Percentiles rank a stretch among this genome's conserved stretches.
These are phyloP conservation scores for Globisporangium mamillatum DNA, from an alignment of 352 stramenopile genomes.

Conservation along the genomic window DNA sequence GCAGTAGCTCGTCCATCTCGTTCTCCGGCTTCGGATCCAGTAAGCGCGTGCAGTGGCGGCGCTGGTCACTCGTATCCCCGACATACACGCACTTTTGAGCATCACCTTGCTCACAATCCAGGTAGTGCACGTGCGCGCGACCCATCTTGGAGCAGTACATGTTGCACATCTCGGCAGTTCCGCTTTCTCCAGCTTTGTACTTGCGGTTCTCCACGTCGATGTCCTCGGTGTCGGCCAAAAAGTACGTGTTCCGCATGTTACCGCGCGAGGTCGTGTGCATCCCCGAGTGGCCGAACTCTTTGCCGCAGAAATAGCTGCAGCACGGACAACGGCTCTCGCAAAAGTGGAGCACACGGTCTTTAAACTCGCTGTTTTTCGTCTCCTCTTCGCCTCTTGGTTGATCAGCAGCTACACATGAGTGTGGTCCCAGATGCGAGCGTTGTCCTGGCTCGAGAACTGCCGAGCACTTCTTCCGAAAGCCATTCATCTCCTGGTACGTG, in stretches of 20 bases:
- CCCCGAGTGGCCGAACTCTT: constrained; percentile 48
- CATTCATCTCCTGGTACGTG: constrained; percentile 81
- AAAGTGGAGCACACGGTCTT: constrained; percentile 44
- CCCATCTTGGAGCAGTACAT: constrained; percentile 81
- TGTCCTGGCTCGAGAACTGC: constrained; percentile 37
- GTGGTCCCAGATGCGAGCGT: constrained; percentile 36
- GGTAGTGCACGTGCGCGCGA: constrained; percentile 69
- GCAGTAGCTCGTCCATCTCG: constrained; percentile 67
- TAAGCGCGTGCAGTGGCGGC: constrained; percentile 56
- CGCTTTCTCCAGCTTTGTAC: constrained; percentile 60
- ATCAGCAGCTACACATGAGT: constrained; percentile 37
- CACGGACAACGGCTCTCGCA: constrained; percentile 67
- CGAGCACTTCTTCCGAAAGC: constrained; percentile 56
- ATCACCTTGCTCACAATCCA: constrained; percentile 51
- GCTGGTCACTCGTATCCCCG: constrained; percentile 42
- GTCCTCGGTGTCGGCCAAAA: constrained; percentile 48
- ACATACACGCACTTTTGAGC: constrained; percentile 46
- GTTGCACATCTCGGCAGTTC: constrained; percentile 79
- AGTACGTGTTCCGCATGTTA: constrained; percentile 82
- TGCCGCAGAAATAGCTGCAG: constrained; percentile 78
- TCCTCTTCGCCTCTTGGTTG: constrained; percentile 6
- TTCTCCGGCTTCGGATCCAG: constrained; percentile 53
- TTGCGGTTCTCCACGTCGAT: constrained; percentile 75
- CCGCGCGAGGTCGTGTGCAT: constrained; percentile 65
- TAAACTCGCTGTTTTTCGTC: not conserved